phyloP scores from a whole-genome alignment of 2,329 filamentous ascomycete genomes.

The Sporothrix protearum region DNA sequence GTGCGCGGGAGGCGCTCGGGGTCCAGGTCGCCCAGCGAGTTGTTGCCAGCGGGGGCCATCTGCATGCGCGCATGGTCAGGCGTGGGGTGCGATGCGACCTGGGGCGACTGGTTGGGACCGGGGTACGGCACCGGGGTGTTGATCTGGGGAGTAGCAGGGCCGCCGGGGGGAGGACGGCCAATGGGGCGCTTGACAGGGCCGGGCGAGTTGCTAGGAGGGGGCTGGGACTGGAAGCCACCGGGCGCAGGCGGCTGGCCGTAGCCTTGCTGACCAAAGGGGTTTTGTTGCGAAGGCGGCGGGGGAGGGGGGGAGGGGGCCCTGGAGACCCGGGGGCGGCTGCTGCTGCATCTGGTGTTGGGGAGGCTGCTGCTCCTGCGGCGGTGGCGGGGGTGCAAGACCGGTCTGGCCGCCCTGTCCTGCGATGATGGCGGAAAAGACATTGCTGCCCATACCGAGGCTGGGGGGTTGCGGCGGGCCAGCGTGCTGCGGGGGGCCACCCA shows the following conservation, averaged over 20 bases:
- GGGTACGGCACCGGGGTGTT: constrained; percentile 84
- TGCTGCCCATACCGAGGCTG: constrained; percentile 84
- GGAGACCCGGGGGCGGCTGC: constrained; percentile 68
- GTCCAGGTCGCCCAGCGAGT: constrained; percentile 78
- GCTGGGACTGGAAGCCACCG: constrained; percentile 75
- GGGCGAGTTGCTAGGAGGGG: constrained; percentile 80
- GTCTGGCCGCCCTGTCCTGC: constrained; percentile 78
- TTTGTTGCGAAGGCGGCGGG: constrained; percentile 59
- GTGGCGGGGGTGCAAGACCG: constrained; percentile 79
- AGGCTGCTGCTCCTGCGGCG: constrained; percentile 56
- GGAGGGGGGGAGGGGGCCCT: constrained; percentile 55
- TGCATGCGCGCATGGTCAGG: constrained; percentile 59
- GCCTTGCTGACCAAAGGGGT: constrained; percentile 67
- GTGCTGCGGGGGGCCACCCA: constrained; percentile 69
- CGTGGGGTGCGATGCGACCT: constrained; percentile 76
- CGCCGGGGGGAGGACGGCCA: constrained; percentile 60
- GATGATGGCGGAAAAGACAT: constrained; percentile 95
- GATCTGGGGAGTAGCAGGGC: constrained; percentile 87
- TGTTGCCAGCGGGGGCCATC: constrained; percentile 50
- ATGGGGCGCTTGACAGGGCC: constrained; percentile 76
- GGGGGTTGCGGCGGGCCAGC: constrained; percentile 80
- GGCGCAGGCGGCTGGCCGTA: constrained; percentile 52
- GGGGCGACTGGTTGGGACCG: constrained; percentile 76
- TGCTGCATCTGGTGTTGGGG: constrained; percentile 66
- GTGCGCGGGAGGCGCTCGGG: constrained; percentile 77